These are phyloP conservation scores for Chaetomiaceae sp. DNA, from an alignment of 2,329 filamentous ascomycete genomes.

Conservation along the genomic window DNA sequence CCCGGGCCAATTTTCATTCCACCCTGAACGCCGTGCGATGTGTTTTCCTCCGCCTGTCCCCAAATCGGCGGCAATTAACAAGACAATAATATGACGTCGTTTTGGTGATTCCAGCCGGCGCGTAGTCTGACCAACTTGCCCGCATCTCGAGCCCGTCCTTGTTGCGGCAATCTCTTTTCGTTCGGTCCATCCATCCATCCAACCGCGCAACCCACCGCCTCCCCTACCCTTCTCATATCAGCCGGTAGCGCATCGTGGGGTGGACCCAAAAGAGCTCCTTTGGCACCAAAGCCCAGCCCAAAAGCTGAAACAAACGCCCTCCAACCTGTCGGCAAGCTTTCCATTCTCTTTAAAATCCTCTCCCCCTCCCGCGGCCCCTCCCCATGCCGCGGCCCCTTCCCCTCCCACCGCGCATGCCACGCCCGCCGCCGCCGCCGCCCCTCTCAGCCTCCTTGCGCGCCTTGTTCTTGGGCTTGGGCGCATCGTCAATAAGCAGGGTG, in stretches of 20 bases:
- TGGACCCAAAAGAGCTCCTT: too few species aligned
- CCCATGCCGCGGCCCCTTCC: slow-evolving; percentile 32
- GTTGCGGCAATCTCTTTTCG: too few species aligned
- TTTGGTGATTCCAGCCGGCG: too few species aligned
- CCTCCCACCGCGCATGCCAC: slow-evolving; percentile 46
- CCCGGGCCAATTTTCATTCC: slow-evolving; percentile 1
- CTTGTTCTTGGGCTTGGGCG: slow-evolving; percentile 99
- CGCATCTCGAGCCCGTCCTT: too few species aligned
- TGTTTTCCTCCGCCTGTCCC: too few species aligned
- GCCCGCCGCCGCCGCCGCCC: slow-evolving; percentile 50
- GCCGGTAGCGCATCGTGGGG: too few species aligned
- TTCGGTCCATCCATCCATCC: too few species aligned
- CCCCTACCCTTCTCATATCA: too few species aligned
- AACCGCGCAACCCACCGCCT: too few species aligned
- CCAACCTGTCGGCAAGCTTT: too few species aligned
- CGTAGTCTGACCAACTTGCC: not conserved
- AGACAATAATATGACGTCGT: not conserved
- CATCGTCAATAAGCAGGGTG: slow-evolving; percentile 91
- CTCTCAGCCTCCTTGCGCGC: slow-evolving; percentile 83
- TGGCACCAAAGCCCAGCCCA: too few species aligned
- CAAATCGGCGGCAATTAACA: not conserved
- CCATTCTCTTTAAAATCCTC: not conserved
- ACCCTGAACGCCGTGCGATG: slow-evolving; percentile 9
- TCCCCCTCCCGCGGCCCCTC: slow-evolving; percentile 11
- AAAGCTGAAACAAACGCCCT: too few species aligned